Percentiles rank a stretch among this genome's conserved stretches.
Conservation (phyloP, 2,329 filamentous ascomycete genomes). For the Leptosphaerulina australis region DNA sequence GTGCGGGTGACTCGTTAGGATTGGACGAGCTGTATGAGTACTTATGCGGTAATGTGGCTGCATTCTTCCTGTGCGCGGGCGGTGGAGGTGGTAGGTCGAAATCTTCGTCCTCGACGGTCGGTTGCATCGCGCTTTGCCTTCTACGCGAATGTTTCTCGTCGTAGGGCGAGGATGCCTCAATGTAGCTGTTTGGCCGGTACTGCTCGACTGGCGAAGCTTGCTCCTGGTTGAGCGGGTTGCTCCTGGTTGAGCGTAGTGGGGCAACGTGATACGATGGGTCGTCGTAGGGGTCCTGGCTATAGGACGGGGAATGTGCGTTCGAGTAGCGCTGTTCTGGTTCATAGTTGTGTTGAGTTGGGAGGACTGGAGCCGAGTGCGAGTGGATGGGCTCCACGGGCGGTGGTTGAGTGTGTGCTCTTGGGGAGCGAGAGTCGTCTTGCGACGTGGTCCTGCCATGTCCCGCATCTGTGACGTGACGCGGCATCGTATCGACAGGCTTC, state of each 20-base stretch:
- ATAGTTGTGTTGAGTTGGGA: constrained; percentile 45
- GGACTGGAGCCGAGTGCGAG: constrained; percentile 53
- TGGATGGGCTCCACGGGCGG: constrained; percentile 47
- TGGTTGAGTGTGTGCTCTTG: constrained; percentile 29
- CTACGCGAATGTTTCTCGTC: constrained; percentile 56
- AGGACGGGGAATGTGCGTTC: constrained; percentile 18
- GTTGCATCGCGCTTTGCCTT: constrained; percentile 61
- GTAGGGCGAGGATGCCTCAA: constrained; percentile 27
- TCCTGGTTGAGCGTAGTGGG: constrained; percentile 41
- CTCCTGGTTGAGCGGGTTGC: constrained; percentile 30
- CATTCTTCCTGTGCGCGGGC: constrained; percentile 46
- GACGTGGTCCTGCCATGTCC: constrained; percentile 33
- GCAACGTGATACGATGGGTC: constrained; percentile 45
- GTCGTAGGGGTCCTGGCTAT: constrained; percentile 32
- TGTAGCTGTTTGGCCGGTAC: constrained; percentile 45
- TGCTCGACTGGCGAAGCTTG: constrained; percentile 36
- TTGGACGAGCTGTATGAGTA: constrained; percentile 29
- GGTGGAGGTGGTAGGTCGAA: constrained; percentile 56
- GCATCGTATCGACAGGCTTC: constrained; percentile 36
- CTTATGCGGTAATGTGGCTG: constrained; percentile 38
- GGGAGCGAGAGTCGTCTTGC: constrained; percentile 37
- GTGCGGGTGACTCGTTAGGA: constrained; percentile 38
- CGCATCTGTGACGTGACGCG: constrained; percentile 29
- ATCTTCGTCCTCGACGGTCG: constrained; percentile 68
- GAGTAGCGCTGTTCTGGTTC: constrained; percentile 25